phyloP scores from a whole-genome alignment of 2,329 filamentous ascomycete species.

The Fusarium pilosicola region DNA sequence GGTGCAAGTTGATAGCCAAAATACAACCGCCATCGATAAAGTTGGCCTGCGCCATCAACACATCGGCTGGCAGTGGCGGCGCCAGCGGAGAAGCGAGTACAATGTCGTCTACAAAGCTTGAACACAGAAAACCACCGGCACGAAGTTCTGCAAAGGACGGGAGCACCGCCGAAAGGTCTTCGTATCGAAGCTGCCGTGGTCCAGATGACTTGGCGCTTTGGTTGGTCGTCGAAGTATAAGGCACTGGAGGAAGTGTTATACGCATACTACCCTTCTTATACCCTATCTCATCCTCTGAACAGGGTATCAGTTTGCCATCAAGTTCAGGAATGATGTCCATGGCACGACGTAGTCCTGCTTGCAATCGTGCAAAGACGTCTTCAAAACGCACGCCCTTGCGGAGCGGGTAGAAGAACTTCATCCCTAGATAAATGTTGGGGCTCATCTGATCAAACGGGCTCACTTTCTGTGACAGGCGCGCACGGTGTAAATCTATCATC shows the following conservation, averaged over 20 bases:
- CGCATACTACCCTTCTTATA: background rate
- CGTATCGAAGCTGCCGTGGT: background rate
- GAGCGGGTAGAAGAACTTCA: background rate
- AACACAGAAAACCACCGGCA: background rate
- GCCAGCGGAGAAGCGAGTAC: background rate
- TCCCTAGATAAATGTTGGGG: background rate
- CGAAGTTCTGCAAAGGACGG: background rate
- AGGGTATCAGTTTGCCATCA: background rate
- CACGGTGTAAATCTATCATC: background rate
- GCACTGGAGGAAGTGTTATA: background rate
- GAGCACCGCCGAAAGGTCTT: background rate
- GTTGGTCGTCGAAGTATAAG: background rate
- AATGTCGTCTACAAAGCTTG: background rate
- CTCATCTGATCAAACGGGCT: background rate
- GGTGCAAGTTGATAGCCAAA: background rate
- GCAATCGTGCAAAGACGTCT: background rate
- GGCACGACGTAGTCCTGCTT: background rate
- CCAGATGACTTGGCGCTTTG: background rate
- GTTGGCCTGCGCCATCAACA: background rate
- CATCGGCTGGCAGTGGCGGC: background rate
- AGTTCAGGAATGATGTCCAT: background rate
- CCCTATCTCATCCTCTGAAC: background rate
- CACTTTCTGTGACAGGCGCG: background rate
- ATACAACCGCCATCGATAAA: background rate
- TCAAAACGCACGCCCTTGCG: background rate